Evolutionary conservation across 768 basidiomycete genomes (phyloP).

Genomic region (Collybiopsis luxurians): DNA sequence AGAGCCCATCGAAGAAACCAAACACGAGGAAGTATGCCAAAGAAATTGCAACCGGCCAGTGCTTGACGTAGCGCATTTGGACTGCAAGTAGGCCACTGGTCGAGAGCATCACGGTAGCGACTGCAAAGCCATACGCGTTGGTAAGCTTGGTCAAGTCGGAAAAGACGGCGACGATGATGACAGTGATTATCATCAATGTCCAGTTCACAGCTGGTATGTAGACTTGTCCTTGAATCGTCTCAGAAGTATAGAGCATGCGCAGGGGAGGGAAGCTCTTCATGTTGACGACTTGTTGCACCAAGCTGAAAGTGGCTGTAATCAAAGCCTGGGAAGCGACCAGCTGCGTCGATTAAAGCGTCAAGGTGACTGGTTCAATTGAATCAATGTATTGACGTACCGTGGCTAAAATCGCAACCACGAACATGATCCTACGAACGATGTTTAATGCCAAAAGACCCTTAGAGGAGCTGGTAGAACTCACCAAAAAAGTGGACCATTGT

Average conservation of each 20-base stretch:
- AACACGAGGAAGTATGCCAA: conserved; percentile 49
- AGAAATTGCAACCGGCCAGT: conserved; percentile 38
- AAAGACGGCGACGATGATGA: conserved; percentile 57
- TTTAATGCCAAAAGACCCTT: not conserved
- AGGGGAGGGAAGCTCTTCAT: conserved; percentile 57
- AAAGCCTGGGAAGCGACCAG: conserved; percentile 64
- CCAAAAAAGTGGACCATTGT: conserved; percentile 59
- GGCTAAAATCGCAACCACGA: conserved; percentile 60
- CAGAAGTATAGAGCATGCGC: conserved; percentile 59
- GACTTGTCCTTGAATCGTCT: conserved; percentile 59
- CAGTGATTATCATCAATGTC: conserved; percentile 49
- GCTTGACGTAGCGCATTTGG: conserved; percentile 58
- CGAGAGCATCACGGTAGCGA: conserved; percentile 64
- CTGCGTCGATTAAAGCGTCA: conserved; percentile 22
- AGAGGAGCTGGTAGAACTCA: conserved; percentile 14
- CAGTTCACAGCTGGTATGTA: conserved; percentile 67
- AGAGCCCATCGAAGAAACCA: conserved; percentile 67
- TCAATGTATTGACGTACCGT: conserved; percentile 38
- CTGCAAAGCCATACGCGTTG: conserved; percentile 63
- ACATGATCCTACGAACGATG: conserved; percentile 46
- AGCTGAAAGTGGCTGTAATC: conserved; percentile 65
- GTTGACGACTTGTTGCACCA: conserved; percentile 64
- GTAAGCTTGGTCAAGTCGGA: conserved; percentile 50
- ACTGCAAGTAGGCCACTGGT: conserved; percentile 55
- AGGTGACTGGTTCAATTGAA: not conserved